Base-by-base conservation (phyloP, 169 alveolate genomes). In the Hepatocystis sp. region DNA sequence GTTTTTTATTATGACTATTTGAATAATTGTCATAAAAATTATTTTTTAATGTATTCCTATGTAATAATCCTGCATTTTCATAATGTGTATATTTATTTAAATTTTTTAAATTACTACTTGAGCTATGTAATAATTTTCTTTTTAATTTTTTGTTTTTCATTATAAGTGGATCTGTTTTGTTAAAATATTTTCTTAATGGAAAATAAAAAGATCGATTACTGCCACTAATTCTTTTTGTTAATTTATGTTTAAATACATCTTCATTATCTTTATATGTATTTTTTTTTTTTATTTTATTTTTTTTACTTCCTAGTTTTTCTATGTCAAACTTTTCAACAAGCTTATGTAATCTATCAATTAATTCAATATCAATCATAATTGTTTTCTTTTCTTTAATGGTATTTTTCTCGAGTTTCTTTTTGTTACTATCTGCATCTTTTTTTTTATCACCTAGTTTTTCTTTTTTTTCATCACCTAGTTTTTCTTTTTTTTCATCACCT, bases 291-390 rank as follows among this genome's bases (percentile, higher is more conserved):
- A 32, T 36, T 58, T 71, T 60, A 23, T 51, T 71, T 53, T 53
- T 67, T 23, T 67, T 67, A 10, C 30, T 27, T 46, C 25, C 23
- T 40, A 71, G 32, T 71, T 71, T 10, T 42, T 71, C 86, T 58
- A 71, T 36, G 58, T 71, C 76, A 44, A 71, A 58, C 58, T 71
- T 71, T 11, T 58, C 63, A 36, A 60, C 58, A 30, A 71, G 40
- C 27, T 58, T 71, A 15, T 71, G 32, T 23, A 71, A 36, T 25
- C 47, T 71, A 27, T 71, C 34, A 34, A 71, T 47, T 34, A 71
- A 27, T 51, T 71, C 86, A 30, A 46, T 17, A 27, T 39, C 36
- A 40, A 71, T 44, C 34, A 58, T 56, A 0, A 58, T 2, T 10
- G 7, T 52, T 47, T 66, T 17, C 44, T 15, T 17, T 17, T 46